Base-by-base conservation (phyloP, 1,139 yeast species). In the Candida sp. region DNA sequence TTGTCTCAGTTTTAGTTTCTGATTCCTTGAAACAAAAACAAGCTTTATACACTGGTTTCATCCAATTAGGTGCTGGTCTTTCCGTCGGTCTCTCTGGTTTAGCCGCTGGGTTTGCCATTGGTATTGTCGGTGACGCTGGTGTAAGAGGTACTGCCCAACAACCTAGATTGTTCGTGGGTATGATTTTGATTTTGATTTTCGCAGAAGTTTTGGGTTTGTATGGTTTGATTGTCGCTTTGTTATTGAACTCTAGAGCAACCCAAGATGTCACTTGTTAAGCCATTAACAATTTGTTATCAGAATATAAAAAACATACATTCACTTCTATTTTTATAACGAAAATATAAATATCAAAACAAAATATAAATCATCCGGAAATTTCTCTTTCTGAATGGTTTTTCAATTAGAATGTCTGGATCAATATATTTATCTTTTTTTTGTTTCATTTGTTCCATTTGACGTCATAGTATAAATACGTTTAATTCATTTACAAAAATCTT, bases 81-180 rank as follows among this genome's bases (percentile, higher is more conserved):
- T 82, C 95, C 33, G 99, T 95, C 40, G 99, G 99, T 51, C 79
- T 95, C 58, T 86, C 98, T 50, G 96, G 98, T 65, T 79, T 93
- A 66, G 97, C 98, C 56, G 96, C 98, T 43, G 99, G 99, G 49
- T 93, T 89, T 64, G 96, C 98, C 59, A 93, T 93, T 71, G 99
- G 99, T 63, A 88, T 93, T 53, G 98, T 93, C 51, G 99, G 99
- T 61, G 99, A 93, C 66, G 98, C 95, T 51, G 99, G 99, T 71
- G 98, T 93, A 44, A 87, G 98, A 75, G 95, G 95, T 67, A 85
- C 87, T 57, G 89, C 95, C 68, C 96, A 89, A 65, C 98, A 93
- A 70, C 97, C 97, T 55, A 84, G 96, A 73, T 79, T 93, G 60
- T 93, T 93, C 68, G 99, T 93, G 50, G 98, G 98, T 63, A 93